These are phyloP conservation scores for Didymellaceae sp. DNA, from an alignment of 2,329 filamentous ascomycete species.

Conservation along the genomic window DNA sequence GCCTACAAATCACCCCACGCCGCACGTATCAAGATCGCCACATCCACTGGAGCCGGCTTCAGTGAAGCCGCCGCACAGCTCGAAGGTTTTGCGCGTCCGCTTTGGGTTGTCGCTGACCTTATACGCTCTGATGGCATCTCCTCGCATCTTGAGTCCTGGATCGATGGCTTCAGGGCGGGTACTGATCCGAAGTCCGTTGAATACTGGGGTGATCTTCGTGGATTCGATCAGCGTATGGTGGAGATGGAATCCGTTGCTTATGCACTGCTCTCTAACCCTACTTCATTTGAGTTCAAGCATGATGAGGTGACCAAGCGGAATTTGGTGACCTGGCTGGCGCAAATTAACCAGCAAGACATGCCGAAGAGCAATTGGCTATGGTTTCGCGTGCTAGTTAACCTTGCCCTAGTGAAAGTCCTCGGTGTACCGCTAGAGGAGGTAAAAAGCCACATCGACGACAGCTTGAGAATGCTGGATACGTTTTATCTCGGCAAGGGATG, in stretches of 20 bases:
- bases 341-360: constrained; percentile 52
- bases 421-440: constrained; percentile 44
- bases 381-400: constrained; percentile 57
- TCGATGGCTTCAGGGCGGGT: constrained; percentile 23
- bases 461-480: constrained; percentile 52
- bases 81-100: constrained; percentile 27
- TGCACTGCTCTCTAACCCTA: constrained; percentile 51
- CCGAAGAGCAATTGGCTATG: constrained; percentile 58
- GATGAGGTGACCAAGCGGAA: constrained; percentile 39
- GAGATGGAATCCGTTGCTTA: constrained; percentile 57
- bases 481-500: constrained; percentile 57
- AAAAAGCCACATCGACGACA: constrained; percentile 43
- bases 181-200: constrained; percentile 31
- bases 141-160: constrained; percentile 16
- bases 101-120: constrained; percentile 23
- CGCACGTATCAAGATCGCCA: constrained; percentile 25
- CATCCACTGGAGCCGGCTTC: constrained; percentile 24
- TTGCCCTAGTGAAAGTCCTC: constrained; percentile 50
- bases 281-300: constrained; percentile 33
- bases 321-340: constrained; percentile 49
- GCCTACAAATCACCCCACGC: constrained; percentile 20
- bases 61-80: constrained; percentile 28
- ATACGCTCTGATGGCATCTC: background rate
- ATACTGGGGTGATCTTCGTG: constrained; percentile 55
- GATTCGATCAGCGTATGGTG: constrained; percentile 59